These are phyloP conservation scores for Cyphellophora europaea DNA, from an alignment of 2,329 filamentous ascomycete genomes.

Conservation along the genomic window DNA sequence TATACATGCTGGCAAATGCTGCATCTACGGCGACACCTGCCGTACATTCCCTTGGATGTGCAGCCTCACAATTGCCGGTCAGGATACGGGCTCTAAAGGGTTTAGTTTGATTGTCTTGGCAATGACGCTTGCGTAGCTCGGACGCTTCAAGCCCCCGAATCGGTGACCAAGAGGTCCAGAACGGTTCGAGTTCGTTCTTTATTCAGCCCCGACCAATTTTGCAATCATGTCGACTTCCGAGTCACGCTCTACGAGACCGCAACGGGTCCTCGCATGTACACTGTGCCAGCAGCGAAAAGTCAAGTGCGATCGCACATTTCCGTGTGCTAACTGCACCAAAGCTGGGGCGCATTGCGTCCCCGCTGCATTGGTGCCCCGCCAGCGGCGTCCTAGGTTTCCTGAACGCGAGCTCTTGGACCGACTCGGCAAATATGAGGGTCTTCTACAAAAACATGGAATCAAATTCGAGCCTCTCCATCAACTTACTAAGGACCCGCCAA, in stretches of 20 bases:
- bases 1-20: too few species aligned
- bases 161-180: too few species aligned
- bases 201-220: too few species aligned
- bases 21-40: too few species aligned
- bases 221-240: too few species aligned
- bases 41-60: too few species aligned
- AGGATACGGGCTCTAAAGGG: too few species aligned
- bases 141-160: too few species aligned
- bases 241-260: slow-evolving; percentile 24
- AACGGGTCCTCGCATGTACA: slow-evolving; percentile 50
- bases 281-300: slow-evolving; percentile 70
- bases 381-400: slow-evolving; percentile 52
- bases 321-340: slow-evolving; percentile 61
- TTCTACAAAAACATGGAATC: slow-evolving; percentile 58
- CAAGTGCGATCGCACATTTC: slow-evolving; percentile 63
- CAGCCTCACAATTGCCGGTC: too few species aligned
- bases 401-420: slow-evolving; percentile 62
- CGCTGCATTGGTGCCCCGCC: slow-evolving; percentile 40
- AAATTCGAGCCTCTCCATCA: slow-evolving; percentile 56
- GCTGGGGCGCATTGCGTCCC: slow-evolving; percentile 48
- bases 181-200: too few species aligned
- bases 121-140: too few species aligned
- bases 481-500: slow-evolving; percentile 12
- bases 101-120: too few species aligned
- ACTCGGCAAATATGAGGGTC: slow-evolving; percentile 57